phyloP scores from a whole-genome alignment of 176 grass and related monocot genomes.

The Chrysopogon serrulatus region DNA sequence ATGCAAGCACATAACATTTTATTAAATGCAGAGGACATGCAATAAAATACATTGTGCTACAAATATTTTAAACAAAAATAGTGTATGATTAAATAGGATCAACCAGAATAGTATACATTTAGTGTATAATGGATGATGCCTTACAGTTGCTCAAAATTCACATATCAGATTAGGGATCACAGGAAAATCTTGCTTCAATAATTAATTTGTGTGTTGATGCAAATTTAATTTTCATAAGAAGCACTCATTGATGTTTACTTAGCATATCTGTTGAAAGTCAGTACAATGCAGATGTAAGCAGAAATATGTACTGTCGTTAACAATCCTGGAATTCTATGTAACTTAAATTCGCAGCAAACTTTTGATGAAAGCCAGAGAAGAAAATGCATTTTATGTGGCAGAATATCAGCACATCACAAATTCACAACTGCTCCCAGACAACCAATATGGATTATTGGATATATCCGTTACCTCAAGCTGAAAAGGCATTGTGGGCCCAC shows the following conservation, averaged over 20 bases:
- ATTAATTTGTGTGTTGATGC: background rate
- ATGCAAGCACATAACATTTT: background rate
- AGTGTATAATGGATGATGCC: background rate
- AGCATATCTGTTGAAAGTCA: background rate
- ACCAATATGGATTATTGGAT: slow-evolving; percentile 9
- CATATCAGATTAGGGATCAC: background rate
- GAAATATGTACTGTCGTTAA: slow-evolving; percentile 1
- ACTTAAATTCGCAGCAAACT: slow-evolving; percentile 2
- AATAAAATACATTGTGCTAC: background rate
- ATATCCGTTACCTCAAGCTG: slow-evolving; percentile 82
- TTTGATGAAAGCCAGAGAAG: slow-evolving; percentile 5
- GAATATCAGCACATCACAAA: background rate
- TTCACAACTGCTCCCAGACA: background rate
- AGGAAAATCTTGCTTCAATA: background rate
- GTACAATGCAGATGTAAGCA: slow-evolving; percentile 16
- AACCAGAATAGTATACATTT: background rate
- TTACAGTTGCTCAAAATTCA: slow-evolving; percentile 8
- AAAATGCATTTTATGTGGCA: background rate
- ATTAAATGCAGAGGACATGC: background rate
- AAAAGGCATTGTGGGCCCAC: slow-evolving; percentile 86
- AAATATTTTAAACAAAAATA: slow-evolving; percentile 2
- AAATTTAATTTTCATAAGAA: background rate
- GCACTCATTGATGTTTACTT: background rate
- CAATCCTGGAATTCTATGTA: background rate
- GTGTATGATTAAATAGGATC: background rate